phyloP scores from a whole-genome alignment of 495 filamentous ascomycete species.

The Chaetomium cochliodes region DNA sequence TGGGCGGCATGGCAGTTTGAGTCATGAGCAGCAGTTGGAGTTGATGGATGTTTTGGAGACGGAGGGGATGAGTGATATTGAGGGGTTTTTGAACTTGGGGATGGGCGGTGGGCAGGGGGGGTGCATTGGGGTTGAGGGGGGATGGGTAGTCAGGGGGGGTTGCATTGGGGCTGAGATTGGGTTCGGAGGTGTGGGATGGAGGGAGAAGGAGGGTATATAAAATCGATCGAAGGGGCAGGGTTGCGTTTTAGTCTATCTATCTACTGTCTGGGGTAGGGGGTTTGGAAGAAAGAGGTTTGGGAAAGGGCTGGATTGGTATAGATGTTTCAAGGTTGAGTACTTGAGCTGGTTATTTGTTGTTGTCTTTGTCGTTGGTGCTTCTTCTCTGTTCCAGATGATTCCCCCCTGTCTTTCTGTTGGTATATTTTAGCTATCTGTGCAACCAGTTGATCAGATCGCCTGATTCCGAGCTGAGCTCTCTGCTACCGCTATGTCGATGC shows the following conservation, averaged over 20 bases:
- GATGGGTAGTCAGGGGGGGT: neutral
- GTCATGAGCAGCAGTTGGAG: slow-evolving; percentile 68
- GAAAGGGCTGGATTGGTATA: neutral
- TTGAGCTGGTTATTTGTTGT: neutral
- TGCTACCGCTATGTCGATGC: no score
- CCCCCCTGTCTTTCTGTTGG: neutral
- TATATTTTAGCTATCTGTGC: neutral
- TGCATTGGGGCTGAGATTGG: neutral
- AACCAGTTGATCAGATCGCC: neutral
- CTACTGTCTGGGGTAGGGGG: neutral
- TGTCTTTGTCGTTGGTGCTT: neutral
- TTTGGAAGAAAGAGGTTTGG: neutral
- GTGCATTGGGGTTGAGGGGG: slow-evolving; percentile 15
- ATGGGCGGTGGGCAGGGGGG: slow-evolving; percentile 10
- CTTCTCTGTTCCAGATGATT: neutral
- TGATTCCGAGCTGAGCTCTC: neutral
- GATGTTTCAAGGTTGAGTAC: neutral
- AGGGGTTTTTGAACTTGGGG: slow-evolving; percentile 55
- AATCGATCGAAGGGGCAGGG: no score
- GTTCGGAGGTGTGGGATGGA: neutral
- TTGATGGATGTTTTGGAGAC: slow-evolving; percentile 65
- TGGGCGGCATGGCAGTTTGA: slow-evolving; percentile 61
- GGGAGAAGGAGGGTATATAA: no score
- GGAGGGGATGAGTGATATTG: slow-evolving; percentile 62
- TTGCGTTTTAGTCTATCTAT: no score